phyloP scores from a whole-genome alignment of 2,329 filamentous ascomycete species.

The Xylaria sp. region DNA sequence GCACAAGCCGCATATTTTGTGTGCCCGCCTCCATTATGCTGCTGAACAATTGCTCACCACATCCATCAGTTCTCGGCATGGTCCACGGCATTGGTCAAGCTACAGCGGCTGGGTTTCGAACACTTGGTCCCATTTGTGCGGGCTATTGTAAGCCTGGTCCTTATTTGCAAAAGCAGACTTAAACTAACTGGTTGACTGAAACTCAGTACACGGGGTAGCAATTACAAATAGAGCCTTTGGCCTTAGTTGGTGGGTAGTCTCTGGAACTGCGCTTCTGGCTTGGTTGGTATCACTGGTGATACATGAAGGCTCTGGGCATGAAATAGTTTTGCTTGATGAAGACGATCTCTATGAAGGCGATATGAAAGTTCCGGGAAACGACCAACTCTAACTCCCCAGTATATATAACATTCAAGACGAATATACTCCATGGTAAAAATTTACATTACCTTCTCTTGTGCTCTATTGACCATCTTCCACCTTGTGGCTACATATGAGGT shows the following conservation, averaged over 20 bases:
- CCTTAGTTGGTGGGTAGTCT: slow-evolving; percentile 5
- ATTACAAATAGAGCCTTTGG: not conserved
- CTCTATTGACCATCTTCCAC: not conserved
- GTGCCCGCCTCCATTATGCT: slow-evolving; percentile 5
- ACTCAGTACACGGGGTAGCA: not conserved
- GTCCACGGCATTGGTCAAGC: slow-evolving; percentile 8
- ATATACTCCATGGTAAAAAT: not conserved
- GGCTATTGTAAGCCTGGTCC: not conserved
- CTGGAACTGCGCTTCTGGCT: slow-evolving; percentile 2
- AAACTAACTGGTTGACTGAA: not conserved
- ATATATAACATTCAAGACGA: not conserved
- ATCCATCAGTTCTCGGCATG: not conserved
- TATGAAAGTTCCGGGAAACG: not conserved
- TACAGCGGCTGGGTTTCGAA: slow-evolving; percentile 9
- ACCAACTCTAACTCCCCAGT: not conserved
- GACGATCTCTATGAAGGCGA: not conserved
- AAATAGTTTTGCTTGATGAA: not conserved
- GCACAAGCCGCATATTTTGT: slow-evolving; percentile 6
- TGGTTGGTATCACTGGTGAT: slow-evolving; percentile 7
- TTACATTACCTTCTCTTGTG: not conserved
- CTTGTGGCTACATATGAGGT: too few relatives aligned
- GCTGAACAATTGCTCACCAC: slow-evolving; percentile 5
- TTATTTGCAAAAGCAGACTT: not conserved
- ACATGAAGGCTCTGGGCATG: slow-evolving; percentile 6
- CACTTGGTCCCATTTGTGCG: slow-evolving; percentile 1